Evolutionary conservation across 2,329 filamentous ascomycete genomes (phyloP), one percentile per base, ranked within the genome.

Genomic region (Clonostachys byssicola): DNA sequence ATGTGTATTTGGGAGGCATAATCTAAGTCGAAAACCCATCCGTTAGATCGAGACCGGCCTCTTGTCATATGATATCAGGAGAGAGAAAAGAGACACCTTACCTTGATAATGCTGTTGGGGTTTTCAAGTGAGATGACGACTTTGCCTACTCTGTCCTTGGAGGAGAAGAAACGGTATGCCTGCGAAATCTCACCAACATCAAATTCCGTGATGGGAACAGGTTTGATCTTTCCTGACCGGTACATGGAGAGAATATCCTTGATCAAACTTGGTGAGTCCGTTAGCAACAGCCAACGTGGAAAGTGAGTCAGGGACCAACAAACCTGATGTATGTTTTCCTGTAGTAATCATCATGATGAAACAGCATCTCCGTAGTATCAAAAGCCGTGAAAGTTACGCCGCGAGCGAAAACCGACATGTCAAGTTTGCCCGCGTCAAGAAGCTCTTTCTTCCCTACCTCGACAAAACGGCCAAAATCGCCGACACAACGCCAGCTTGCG

Each of bases 71-170:
- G 6, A 23, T 6, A 23, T 23, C 23, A 23, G 23, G 7, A 8
- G 8, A 23, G 8, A 23, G 8, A 23, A 23, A 23, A 23, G 8
- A 23, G 7, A 8, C 6, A 3, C 23, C 6, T 18, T 34, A 38
- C 43, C 34, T 45, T 48, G 35, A 48, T 17, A 12, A 23, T 16
- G 6, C 35, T 17, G 17, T 16, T 36, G 13, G 42, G 48, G 16
- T 47, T 12, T 12, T 51, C 44, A 14, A 61, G 48, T 2, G 56
- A 53, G 13, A 71, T 44, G 12, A 74, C 61, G 13, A 75, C 66
- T 44, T 73, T 74, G 0, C 51, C 51, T 9, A 74, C 66, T 48
- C 74, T 70, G 2, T 58, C 50, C 1, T 60, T 61, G 14, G 51
- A 53, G 33, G 63, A 58, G 54, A 71, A 63, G 42, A 58, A 59